Base-by-base conservation (phyloP, 2,329 filamentous ascomycete genomes). In the Hypoxylon sp. region DNA sequence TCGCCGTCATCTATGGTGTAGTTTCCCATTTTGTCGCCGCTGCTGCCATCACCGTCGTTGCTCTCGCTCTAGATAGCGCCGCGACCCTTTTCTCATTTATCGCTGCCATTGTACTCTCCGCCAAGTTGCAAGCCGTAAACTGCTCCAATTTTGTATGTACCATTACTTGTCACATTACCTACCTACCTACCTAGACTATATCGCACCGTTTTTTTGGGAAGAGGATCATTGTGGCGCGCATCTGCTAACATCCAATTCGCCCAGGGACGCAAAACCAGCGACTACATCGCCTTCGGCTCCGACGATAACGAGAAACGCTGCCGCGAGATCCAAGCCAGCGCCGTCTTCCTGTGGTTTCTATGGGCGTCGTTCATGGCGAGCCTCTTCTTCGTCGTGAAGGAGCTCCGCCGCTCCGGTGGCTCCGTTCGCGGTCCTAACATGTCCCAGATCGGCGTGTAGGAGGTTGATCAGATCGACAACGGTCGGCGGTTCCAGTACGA, bases 291-390 rank as follows among this genome's bases (percentile, higher is more conserved):
- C 17, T 87, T 79, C 67, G 86, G 86, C 49, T 85, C 84, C 34
- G 53, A 59, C 55, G 68, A 86, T 70, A 75, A 79, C 52, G 70
- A 76, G 67, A 84, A 86, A 75, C 81, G 87, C 59, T 92, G 89
- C 74, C 84, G 82, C 57, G 84, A 90, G 73, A 81, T 90, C 11
- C 89, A 92, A 74, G 89, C 89, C 26, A 81, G 82, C 56, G 83
- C 82, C 23, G 87, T 83, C 26, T 93, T 93, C 74, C 79, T 90
- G 73, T 93, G 87, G 87, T 91, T 92, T 73, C 80, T 90, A 37
- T 90, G 87, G 69, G 78, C 75, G 27, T 76, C 80, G 17, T 88
- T 87, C 65, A 73, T 76, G 19, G 83, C 75, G 3, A 78, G 79
- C 29, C 68, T 84, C 32, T 74, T 82, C 65, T 78, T 89, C 57